Percentiles rank a stretch among this genome's conserved stretches.
phyloP scores from a whole-genome alignment of 768 basidiomycete genomes.

The Lactifluus volemus region DNA sequence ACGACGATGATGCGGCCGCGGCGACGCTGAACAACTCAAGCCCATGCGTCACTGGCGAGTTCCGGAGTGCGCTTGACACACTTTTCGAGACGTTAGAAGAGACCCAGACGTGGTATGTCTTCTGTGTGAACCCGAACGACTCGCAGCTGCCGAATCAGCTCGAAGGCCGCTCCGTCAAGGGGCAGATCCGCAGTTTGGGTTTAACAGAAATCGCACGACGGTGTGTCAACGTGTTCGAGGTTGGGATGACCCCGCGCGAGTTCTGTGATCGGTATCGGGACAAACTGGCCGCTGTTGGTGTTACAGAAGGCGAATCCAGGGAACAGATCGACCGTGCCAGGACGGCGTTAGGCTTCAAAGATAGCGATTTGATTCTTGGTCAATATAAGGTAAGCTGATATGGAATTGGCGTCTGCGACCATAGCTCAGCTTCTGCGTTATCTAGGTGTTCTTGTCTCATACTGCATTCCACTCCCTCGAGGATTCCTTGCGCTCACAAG shows the following conservation, averaged over 20 bases:
- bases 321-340: slow-evolving; percentile 55
- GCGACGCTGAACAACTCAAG: slow-evolving; percentile 27
- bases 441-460: slow-evolving; percentile 83
- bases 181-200: slow-evolving; percentile 78
- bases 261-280: slow-evolving; percentile 76
- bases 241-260: slow-evolving; percentile 77
- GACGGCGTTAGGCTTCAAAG: slow-evolving; percentile 46
- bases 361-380: slow-evolving; percentile 73
- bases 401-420: background rate
- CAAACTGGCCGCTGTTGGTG: slow-evolving; percentile 47
- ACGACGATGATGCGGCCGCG: slow-evolving; percentile 29
- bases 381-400: slow-evolving; percentile 60
- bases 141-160: slow-evolving; percentile 90
- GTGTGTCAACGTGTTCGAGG: slow-evolving; percentile 64
- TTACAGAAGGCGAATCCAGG: slow-evolving; percentile 49
- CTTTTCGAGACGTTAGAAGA: slow-evolving; percentile 85
- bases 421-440: slow-evolving; percentile 2
- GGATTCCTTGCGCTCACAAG: slow-evolving; percentile 72
- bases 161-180: slow-evolving; percentile 86
- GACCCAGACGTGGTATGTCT: slow-evolving; percentile 84
- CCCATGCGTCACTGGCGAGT: slow-evolving; percentile 84
- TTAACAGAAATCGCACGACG: slow-evolving; percentile 69
- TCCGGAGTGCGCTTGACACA: slow-evolving; percentile 74
- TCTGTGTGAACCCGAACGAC: slow-evolving; percentile 93
- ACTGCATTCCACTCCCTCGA: slow-evolving; percentile 80